These are phyloP conservation scores for Flaveria bidentis DNA, from an alignment of 129 eudicot genomes.

Conservation along the genomic window DNA sequence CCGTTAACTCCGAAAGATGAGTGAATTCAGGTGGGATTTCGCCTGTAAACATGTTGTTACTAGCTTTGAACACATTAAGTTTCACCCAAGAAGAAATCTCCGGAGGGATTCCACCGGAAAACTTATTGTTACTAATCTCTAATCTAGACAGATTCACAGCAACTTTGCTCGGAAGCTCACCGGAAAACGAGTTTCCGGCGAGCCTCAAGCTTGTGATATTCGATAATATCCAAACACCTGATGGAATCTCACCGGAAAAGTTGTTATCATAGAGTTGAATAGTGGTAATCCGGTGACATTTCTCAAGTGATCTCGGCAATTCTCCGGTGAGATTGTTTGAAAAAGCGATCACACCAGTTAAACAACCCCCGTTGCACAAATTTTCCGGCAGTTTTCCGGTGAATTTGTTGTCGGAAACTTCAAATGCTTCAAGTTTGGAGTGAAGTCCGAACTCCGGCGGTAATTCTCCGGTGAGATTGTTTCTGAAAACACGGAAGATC, in stretches of 20 bases:
- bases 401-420: constrained; percentile 64
- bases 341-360: constrained; percentile 64
- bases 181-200: constrained; percentile 62
- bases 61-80: constrained; percentile 66
- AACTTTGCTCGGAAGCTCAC: constrained; percentile 59
- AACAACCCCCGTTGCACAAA: constrained; percentile 53
- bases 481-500: constrained; percentile 46
- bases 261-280: constrained; percentile 59
- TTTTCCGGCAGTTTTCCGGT: constrained; percentile 69
- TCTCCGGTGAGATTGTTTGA: constrained; percentile 68
- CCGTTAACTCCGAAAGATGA: constrained; percentile 49
- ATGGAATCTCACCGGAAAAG: constrained; percentile 69
- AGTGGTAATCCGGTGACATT: constrained; percentile 46
- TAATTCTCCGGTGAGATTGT: constrained; percentile 59
- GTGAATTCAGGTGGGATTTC: constrained; percentile 64
- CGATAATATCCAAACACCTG: constrained; percentile 52
- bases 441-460: constrained; percentile 71
- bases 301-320: constrained; percentile 66
- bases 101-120: constrained; percentile 65
- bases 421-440: constrained; percentile 76
- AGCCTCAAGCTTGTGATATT: constrained; percentile 48
- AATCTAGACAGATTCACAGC: constrained; percentile 65
- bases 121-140: constrained; percentile 73
- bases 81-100: constrained; percentile 60
- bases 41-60: constrained; percentile 75